Conservation (phyloP, 1,284 basidiomycete species). For the Trichosporon ovoides region DNA sequence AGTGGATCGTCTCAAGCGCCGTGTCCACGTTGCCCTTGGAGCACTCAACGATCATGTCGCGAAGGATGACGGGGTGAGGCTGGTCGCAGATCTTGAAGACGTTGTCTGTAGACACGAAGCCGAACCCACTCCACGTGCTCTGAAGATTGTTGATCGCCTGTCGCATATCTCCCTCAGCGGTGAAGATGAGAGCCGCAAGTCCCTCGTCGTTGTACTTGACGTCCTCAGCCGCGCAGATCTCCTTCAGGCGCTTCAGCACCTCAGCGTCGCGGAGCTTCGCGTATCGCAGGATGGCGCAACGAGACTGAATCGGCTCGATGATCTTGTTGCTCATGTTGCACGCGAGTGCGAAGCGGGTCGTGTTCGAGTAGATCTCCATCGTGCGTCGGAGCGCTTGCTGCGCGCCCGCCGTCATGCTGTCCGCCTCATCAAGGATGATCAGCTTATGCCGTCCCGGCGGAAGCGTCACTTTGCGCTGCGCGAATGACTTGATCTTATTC, state of each 20-base stretch:
- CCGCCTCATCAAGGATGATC: constrained; percentile 96
- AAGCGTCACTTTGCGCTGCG: constrained; percentile 96
- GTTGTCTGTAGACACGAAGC: constrained; percentile 95
- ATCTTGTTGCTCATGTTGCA: constrained; percentile 99
- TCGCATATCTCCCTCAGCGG: constrained; percentile 98
- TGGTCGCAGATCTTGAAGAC: constrained; percentile 99
- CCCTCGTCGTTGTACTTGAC: constrained; percentile 94
- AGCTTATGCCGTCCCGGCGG: constrained; percentile 97
- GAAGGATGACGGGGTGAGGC: constrained; percentile 87
- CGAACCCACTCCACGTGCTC: constrained; percentile 91
- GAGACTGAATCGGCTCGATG: constrained; percentile 97
- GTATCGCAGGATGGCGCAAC: constrained; percentile 94
- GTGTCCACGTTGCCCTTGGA: constrained; percentile 74
- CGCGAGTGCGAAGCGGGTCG: constrained; percentile 94
- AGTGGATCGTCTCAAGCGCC: constrained; percentile 77
- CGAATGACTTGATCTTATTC: constrained; percentile 97
- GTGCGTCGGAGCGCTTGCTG: constrained; percentile 96
- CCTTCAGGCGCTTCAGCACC: constrained; percentile 80
- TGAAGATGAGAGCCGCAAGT: constrained; percentile 93
- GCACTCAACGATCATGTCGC: constrained; percentile 75
- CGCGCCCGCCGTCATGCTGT: constrained; percentile 96
- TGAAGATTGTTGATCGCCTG: constrained; percentile 99
- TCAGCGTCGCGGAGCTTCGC: constrained; percentile 85
- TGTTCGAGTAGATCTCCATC: constrained; percentile 99
- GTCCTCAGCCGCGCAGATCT: constrained; percentile 89